A percentile compares a stretch with the other conserved stretches of the same genome.
These are phyloP conservation scores for Xerocomus spinulosus DNA, from an alignment of 768 basidiomycete genomes.

Conservation along the genomic window DNA sequence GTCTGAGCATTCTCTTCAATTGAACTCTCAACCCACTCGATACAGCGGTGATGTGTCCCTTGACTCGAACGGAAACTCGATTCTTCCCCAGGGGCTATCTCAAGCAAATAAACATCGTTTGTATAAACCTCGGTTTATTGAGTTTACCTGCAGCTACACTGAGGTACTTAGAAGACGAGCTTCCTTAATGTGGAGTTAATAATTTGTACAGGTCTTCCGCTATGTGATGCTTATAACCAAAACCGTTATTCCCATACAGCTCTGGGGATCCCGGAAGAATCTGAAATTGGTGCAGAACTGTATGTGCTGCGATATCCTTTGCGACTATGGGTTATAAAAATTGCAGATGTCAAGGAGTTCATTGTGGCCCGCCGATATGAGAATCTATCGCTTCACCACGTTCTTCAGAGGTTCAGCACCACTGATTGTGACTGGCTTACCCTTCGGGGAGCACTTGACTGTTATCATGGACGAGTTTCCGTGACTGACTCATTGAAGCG, in stretches of 20 bases:
- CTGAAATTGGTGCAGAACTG: conserved; percentile 52
- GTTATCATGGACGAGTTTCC: conserved; percentile 45
- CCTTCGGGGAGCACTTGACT: conserved; percentile 35
- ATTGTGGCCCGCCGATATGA: conserved; percentile 79
- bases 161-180: conserved; percentile 45
- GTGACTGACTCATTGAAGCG: conserved; percentile 72
- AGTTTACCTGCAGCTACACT: conserved; percentile 61
- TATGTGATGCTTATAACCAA: conserved; percentile 63
- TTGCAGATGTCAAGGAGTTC: conserved; percentile 66
- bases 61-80: conserved; percentile 48
- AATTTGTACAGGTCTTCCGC: conserved; percentile 53
- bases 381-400: conserved; percentile 64
- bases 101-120: conserved; percentile 43
- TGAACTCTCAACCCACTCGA: conserved; percentile 49
- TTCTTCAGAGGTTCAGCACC: conserved; percentile 72
- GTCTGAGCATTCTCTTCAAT: conserved; percentile 58
- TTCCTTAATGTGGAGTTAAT: not conserved
- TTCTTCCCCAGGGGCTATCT: conserved; percentile 42
- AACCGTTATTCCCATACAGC: conserved; percentile 61
- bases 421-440: conserved; percentile 78
- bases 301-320: conserved; percentile 31
- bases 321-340: not conserved
- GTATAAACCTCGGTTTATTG: conserved; percentile 71
- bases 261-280: conserved; percentile 78
- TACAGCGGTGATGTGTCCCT: conserved; percentile 41